phyloP scores from a whole-genome alignment of 768 basidiomycete species.

The Macrolepiota fuliginosa region DNA sequence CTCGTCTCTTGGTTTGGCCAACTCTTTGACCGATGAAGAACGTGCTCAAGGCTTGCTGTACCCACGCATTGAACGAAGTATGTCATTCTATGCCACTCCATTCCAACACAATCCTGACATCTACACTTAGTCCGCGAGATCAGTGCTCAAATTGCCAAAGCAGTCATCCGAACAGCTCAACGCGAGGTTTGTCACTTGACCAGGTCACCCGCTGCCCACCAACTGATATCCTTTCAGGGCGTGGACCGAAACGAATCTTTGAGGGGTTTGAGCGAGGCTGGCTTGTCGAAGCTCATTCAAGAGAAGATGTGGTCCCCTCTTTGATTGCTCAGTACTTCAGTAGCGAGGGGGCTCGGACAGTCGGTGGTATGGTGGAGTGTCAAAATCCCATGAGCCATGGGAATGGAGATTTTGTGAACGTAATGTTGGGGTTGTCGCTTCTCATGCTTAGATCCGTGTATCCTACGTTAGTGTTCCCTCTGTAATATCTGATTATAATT shows the following conservation, averaged over 20 bases:
- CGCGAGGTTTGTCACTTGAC: conserved; percentile 38
- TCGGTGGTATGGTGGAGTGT: too few species aligned
- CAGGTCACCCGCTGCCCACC: not conserved
- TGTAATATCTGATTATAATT: not conserved
- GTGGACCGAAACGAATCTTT: conserved; percentile 56
- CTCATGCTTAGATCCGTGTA: not conserved
- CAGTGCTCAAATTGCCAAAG: conserved; percentile 66
- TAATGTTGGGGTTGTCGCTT: too few species aligned
- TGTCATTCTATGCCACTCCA: conserved; percentile 13
- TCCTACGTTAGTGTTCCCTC: not conserved
- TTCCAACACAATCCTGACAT: not conserved
- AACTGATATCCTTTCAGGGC: conserved; percentile 28
- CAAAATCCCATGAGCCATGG: too few species aligned
- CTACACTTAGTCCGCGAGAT: conserved; percentile 67
- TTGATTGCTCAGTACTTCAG: not conserved
- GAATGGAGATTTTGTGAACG: too few species aligned
- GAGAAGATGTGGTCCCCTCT: conserved; percentile 69
- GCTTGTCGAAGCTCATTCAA: conserved; percentile 52
- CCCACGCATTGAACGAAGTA: conserved; percentile 76
- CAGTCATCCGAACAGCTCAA: conserved; percentile 81
- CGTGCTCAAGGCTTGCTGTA: conserved; percentile 67
- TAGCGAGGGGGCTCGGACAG: not conserved
- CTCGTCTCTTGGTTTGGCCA: conserved; percentile 74
- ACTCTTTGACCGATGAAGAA: conserved; percentile 73
- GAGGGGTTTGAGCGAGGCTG: conserved; percentile 52